Base-by-base conservation (phyloP, 2,329 filamentous ascomycete genomes). In the Herpotrichia juniperi region DNA sequence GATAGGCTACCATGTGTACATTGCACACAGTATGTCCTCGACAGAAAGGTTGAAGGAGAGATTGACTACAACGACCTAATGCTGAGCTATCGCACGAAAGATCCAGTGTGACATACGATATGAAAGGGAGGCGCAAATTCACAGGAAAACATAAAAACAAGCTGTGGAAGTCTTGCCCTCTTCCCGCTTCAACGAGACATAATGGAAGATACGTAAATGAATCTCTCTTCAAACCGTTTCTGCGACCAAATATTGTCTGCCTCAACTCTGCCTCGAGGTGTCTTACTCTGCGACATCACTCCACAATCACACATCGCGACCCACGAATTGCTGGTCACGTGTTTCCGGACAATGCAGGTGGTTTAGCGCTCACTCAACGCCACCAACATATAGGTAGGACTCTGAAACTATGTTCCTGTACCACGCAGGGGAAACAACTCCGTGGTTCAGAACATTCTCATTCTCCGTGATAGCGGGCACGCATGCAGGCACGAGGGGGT, bases 241-340 rank as follows among this genome's bases (percentile, higher is more conserved):
- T 50, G 47, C 47, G 31, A 44, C 47, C 47, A 50, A 19, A 14
- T 2, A 44, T 24, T 43, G 19, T 44, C 47, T 44, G 30, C 43
- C 17, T 32, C 31, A 30, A 14, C 26, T 35, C 19, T 47, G 50
- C 51, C 46, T 53, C 48, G 32, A 26, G 30, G 30, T 59, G 61
- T 63, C 56, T 62, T 46, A 56, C 40, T 50, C 32, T 55, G 45
- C 35, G 46, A 49, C 45, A 42, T n/a, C 42, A 16, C 16, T 32
- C 24, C 17, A 30, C 22, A 12, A 3, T 25, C 4, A 14, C 31
- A 47, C 14, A 4, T 39, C 21, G 17, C 16, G 22, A 35, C 28
- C 14, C 31, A 32, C 16, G 19, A 12, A 19, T 10, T 7, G 34
- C 8, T n/a, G 14, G 37, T 40, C 37, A 40, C 37, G 19, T 40